Percentiles rank a stretch among this genome's conserved stretches.
phyloP scores from a whole-genome alignment of 169 alveolate genomes.

The Eimeria acervulina region DNA sequence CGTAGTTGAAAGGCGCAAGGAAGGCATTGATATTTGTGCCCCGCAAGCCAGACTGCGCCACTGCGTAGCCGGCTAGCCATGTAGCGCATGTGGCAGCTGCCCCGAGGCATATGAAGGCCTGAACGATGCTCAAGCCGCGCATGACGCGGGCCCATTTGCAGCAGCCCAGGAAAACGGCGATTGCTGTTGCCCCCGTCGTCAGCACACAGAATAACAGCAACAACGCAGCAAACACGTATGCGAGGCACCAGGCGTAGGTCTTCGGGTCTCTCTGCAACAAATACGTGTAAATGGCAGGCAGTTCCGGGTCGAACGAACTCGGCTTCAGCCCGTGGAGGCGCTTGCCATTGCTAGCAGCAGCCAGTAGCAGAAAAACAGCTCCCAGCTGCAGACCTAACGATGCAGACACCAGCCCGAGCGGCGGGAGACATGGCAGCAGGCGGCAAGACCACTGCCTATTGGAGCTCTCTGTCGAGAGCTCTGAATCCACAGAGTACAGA shows the following conservation, averaged over 20 bases:
- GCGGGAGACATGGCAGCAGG: conserved; percentile 64
- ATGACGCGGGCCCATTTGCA: conserved; percentile 64
- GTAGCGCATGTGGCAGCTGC: conserved; percentile 18
- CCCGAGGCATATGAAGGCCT: conserved; percentile 22
- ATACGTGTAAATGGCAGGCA: conserved; percentile 8
- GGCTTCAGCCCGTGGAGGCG: conserved; percentile 60
- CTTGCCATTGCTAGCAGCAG: conserved; percentile 58
- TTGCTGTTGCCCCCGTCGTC: background rate
- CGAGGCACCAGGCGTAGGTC: conserved; percentile 60
- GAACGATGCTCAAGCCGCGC: conserved; percentile 51
- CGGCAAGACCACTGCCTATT: conserved; percentile 75
- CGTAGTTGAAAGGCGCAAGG: conserved; percentile 50
- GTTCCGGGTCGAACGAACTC: conserved; percentile 27
- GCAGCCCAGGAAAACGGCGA: conserved; percentile 43
- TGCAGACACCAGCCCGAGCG: conserved; percentile 57
- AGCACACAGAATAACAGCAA: background rate
- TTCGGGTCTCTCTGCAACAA: conserved; percentile 5
- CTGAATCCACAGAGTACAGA: conserved; percentile 54
- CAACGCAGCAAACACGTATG: background rate
- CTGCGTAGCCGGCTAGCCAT: conserved; percentile 57
- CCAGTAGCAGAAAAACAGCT: background rate
- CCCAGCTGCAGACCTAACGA: conserved; percentile 68
- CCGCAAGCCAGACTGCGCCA: conserved; percentile 26
- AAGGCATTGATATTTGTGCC: background rate
- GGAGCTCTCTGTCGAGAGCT: conserved; percentile 66